A percentile compares a stretch with the other conserved stretches of the same genome.
These are phyloP conservation scores for Cystobasidium pallidum DNA, from an alignment of 1,284 basidiomycete species.

Conservation along the genomic window DNA sequence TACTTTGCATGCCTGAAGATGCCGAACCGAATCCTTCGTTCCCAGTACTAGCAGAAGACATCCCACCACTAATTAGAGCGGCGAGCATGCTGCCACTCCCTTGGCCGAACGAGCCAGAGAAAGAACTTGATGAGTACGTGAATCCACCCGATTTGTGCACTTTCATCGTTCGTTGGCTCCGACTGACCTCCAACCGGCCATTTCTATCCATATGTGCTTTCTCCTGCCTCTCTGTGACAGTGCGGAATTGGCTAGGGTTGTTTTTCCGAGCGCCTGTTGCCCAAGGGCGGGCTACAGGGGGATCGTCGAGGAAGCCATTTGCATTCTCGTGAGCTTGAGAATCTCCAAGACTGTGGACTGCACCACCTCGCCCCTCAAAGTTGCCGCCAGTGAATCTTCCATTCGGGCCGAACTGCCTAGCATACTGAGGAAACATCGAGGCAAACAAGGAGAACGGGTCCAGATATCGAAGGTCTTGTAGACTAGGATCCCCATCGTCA, in stretches of 20 bases:
- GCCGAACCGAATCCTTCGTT: not conserved
- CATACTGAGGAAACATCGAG: conserved; percentile 5
- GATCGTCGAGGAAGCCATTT: not conserved
- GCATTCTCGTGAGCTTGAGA: not conserved
- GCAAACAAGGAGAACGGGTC: conserved; percentile 1
- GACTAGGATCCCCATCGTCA: not conserved
- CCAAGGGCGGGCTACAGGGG: not conserved
- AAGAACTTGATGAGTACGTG: conserved; percentile 33
- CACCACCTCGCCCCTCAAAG: not conserved
- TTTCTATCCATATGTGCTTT: conserved; percentile 26
- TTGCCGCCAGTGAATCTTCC: not conserved
- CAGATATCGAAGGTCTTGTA: conserved; percentile 1
- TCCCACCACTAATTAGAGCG: conserved; percentile 13
- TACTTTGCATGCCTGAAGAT: not conserved
- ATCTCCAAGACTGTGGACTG: not conserved
- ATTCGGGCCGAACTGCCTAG: not conserved
- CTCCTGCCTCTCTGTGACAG: conserved; percentile 26
- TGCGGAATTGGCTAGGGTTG: conserved; percentile 2
- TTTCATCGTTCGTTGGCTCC: conserved; percentile 25
- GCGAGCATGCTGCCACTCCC: conserved; percentile 10
- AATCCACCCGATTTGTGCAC: conserved; percentile 32
- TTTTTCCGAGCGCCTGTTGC: not conserved
- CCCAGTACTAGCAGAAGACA: not conserved
- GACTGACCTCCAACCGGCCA: conserved; percentile 21
- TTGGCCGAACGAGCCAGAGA: conserved; percentile 24